Conservation (phyloP, 441 rosid species). For the Aquilaria agallochum region DNA sequence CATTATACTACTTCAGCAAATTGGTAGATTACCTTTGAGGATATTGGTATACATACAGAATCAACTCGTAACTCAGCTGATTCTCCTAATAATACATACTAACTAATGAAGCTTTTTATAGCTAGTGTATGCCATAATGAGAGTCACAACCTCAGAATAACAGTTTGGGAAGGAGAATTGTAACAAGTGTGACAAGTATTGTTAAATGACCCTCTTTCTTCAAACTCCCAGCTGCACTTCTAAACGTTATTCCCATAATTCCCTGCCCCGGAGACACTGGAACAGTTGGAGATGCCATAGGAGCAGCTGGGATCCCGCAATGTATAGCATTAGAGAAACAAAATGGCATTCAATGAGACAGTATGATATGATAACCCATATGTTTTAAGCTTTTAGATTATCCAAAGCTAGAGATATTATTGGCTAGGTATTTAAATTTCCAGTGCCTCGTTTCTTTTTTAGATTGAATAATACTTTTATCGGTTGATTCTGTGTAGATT, state of each 20-base stretch:
- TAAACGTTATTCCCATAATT: constrained; percentile 39
- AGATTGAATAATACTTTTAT: too few species aligned
- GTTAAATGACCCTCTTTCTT: constrained; percentile 23
- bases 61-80: too few species aligned
- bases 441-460: too few species aligned
- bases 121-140: neutral
- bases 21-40: too few species aligned
- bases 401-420: neutral
- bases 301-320: constrained; percentile 31
- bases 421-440: neutral
- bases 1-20: too few species aligned
- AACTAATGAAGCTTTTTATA: too few species aligned
- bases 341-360: neutral
- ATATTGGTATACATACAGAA: too few species aligned
- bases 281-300: constrained; percentile 26
- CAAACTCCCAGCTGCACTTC: constrained; percentile 23
- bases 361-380: too few species aligned
- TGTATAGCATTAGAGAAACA: constrained; percentile 5
- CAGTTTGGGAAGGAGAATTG: constrained; percentile 20
- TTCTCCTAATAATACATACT: too few species aligned
- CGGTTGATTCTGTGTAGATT: too few species aligned
- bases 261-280: constrained; percentile 46
- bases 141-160: constrained; percentile 11
- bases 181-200: constrained; percentile 19
- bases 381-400: neutral